These are phyloP conservation scores for Simplicillium sp. DNA, from an alignment of 2,329 filamentous ascomycete species.

Conservation along the genomic window DNA sequence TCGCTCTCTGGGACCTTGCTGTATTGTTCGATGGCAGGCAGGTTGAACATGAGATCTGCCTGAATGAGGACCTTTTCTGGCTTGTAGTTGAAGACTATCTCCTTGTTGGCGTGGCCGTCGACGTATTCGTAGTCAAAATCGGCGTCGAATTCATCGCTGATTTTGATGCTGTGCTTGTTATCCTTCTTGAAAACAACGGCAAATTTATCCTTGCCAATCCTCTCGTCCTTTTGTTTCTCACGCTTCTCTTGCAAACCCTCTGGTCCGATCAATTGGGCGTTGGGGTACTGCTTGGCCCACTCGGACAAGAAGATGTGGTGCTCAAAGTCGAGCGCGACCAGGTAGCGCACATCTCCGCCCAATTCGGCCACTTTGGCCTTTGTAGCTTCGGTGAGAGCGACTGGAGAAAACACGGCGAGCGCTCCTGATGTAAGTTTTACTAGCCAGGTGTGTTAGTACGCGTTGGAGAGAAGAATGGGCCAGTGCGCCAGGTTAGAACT, in stretches of 20 bases:
- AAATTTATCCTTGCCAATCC: conserved; percentile 47
- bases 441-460: conserved; percentile 18
- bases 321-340: conserved; percentile 80
- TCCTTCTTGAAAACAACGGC: conserved; percentile 56
- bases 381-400: conserved; percentile 70
- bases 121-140: conserved; percentile 87
- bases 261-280: conserved; percentile 71
- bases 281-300: conserved; percentile 73
- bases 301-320: conserved; percentile 89
- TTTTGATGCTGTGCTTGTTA: conserved; percentile 37
- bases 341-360: conserved; percentile 67
- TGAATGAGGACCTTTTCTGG: conserved; percentile 73
- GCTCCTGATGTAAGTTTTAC: conserved; percentile 70
- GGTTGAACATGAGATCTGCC: conserved; percentile 86
- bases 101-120: conserved; percentile 69
- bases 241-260: conserved; percentile 81
- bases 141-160: conserved; percentile 70
- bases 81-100: conserved; percentile 79
- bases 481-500: conserved; percentile 12
- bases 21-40: conserved; percentile 83
- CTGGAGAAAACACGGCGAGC: conserved; percentile 86
- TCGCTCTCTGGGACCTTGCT: conserved; percentile 46
- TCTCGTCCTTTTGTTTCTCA: conserved; percentile 39
- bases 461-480: no score
- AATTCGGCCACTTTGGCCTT: conserved; percentile 53